phyloP scores from a whole-genome alignment of 352 stramenopile species.

The Thraustochytrium striatum region DNA sequence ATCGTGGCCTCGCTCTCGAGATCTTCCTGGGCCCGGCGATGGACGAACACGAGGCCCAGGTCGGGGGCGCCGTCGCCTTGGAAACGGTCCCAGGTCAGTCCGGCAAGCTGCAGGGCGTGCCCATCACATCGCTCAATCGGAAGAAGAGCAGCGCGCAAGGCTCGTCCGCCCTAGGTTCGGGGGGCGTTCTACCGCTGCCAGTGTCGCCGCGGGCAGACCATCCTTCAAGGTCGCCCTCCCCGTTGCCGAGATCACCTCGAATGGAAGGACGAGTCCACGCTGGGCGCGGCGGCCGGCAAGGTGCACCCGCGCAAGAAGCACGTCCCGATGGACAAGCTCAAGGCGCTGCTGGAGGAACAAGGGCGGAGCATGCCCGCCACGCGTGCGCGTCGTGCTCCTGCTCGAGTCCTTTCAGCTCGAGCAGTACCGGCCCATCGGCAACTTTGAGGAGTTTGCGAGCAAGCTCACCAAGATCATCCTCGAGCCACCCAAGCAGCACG shows the following conservation, averaged over 20 bases:
- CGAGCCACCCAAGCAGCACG: conserved; percentile 41
- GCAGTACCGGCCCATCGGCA: neutral
- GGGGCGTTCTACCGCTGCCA: too few relatives aligned
- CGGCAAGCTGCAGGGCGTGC: neutral
- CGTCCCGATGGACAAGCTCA: neutral
- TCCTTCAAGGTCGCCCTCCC: neutral
- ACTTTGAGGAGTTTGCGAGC: conserved; percentile 38
- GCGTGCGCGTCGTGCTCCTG: neutral
- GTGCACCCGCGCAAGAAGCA: neutral
- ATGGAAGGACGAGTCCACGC: conserved; percentile 5
- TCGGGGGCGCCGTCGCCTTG: too few relatives aligned
- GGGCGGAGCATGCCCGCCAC: neutral
- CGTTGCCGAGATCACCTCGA: neutral
- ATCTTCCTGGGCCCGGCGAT: conserved; percentile 11
- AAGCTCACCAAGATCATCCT: neutral
- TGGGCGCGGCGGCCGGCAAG: neutral
- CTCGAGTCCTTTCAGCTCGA: conserved; percentile 38
- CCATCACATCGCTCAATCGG: neutral
- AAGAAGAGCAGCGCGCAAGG: neutral
- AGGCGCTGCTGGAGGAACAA: neutral
- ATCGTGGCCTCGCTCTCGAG: neutral
- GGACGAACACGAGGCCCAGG: neutral
- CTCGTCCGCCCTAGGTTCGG: neutral
- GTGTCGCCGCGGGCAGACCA: too few relatives aligned
- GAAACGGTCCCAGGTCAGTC: too few relatives aligned